Evolutionary conservation across 148 eudicot genomes (phyloP).

Genomic region (Fagopyrum homotropicum): DNA sequence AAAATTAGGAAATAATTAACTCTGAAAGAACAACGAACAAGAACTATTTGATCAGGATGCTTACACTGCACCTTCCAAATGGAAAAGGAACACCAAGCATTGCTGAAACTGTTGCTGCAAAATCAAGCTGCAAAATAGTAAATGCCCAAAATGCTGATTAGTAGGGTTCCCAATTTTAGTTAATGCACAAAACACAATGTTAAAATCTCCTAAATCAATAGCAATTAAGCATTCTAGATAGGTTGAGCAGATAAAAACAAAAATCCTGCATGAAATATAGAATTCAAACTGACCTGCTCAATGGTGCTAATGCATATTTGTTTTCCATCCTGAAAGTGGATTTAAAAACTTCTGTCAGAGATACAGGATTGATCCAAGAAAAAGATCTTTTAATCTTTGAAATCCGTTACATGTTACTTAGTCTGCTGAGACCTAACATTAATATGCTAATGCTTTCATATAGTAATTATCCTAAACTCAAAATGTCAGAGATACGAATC

Average conservation of each 20-base stretch:
- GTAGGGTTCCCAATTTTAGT: background rate
- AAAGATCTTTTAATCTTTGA: background rate
- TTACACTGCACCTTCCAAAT: slow-evolving; percentile 86
- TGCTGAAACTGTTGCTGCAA: slow-evolving; percentile 84
- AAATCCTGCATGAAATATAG: slow-evolving; percentile 7
- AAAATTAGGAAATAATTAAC: background rate
- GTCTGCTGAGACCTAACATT: background rate
- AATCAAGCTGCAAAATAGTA: slow-evolving; percentile 76
- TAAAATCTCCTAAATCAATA: background rate
- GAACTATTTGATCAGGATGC: slow-evolving; percentile 16
- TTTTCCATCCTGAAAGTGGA: slow-evolving; percentile 52
- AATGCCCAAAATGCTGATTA: background rate
- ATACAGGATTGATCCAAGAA: background rate
- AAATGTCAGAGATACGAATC: background rate
- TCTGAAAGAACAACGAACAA: background rate
- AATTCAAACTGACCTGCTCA: slow-evolving; percentile 57
- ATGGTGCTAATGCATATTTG: slow-evolving; percentile 58
- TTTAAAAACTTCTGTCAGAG: background rate
- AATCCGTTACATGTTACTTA: background rate
- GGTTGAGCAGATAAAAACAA: background rate
- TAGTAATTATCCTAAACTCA: background rate
- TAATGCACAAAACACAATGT: too few species aligned
- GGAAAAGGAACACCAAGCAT: slow-evolving; percentile 96
- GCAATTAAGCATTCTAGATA: background rate
- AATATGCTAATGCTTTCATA: background rate